Conservation (phyloP, 257 asterid species). For the Scutellaria galericulata region DNA sequence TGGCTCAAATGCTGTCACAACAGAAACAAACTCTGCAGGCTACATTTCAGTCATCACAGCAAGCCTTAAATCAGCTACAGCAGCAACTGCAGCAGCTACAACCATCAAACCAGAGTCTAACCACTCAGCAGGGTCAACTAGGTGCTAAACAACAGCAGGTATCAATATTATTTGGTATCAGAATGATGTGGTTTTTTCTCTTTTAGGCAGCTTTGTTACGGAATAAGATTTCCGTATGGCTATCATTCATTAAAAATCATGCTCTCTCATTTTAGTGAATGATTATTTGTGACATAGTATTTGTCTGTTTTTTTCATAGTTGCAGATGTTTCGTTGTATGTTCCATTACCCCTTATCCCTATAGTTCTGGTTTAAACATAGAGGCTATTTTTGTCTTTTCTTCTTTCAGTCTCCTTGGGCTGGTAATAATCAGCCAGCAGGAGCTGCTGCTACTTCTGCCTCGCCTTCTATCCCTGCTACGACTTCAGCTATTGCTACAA, state of each 20-base stretch:
- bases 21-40: slow-evolving; percentile 94
- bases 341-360: slow-evolving; percentile 3
- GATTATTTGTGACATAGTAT: not conserved
- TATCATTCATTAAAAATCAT: no score
- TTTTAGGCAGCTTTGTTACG: not conserved
- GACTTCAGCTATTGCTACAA: slow-evolving; percentile 36
- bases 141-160: slow-evolving; percentile 77
- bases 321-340: not conserved
- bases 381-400: slow-evolving; percentile 17
- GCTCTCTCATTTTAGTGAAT: not conserved
- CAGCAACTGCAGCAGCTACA: slow-evolving; percentile 88
- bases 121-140: slow-evolving; percentile 61
- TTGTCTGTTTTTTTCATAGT: slow-evolving; percentile 1
- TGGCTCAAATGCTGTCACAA: slow-evolving; percentile 92
- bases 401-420: slow-evolving; percentile 68
- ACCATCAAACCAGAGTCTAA: slow-evolving; percentile 63
- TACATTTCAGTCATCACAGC: slow-evolving; percentile 86
- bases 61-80: slow-evolving; percentile 85
- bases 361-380: not conserved
- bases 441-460: slow-evolving; percentile 48
- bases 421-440: slow-evolving; percentile 45
- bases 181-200: not conserved
- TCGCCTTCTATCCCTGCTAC: slow-evolving; percentile 41
- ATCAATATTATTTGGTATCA: slow-evolving; percentile 19
- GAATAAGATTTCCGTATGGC: no score